phyloP scores from a whole-genome alignment of 192 early-diverging fungal species.

The Helicostylum pulchrum region DNA sequence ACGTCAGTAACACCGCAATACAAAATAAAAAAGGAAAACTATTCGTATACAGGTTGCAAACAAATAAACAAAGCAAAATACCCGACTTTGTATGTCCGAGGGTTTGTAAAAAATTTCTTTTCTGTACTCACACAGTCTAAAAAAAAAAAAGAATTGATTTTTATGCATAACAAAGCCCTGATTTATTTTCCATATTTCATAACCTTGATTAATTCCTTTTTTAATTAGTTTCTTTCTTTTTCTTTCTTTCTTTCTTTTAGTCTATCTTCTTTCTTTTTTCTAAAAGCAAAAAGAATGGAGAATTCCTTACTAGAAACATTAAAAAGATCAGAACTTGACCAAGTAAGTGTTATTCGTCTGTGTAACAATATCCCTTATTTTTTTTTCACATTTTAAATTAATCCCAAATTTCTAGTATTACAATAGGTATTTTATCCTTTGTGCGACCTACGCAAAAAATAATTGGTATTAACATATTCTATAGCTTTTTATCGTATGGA shows the following conservation, averaged over 20 bases:
- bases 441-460: background rate
- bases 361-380: background rate
- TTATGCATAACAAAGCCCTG: background rate
- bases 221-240: background rate
- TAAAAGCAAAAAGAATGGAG: constrained; percentile 17
- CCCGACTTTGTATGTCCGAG: background rate
- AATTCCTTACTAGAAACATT: constrained; percentile 64
- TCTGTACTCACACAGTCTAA: too few relatives aligned
- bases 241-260: constrained; percentile 1
- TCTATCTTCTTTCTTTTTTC: background rate
- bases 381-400: background rate
- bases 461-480: background rate
- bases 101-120: background rate
- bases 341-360: constrained; percentile 34
- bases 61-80: background rate
- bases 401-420: constrained; percentile 7
- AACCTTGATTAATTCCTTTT: constrained; percentile 7
- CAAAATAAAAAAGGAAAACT: constrained; percentile 55
- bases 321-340: constrained; percentile 57
- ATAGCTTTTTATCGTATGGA: constrained; percentile 56
- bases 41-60: constrained; percentile 55
- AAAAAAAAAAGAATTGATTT: too few relatives aligned
- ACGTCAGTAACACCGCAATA: constrained; percentile 40
- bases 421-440: constrained; percentile 6
- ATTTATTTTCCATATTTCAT: constrained; percentile 2